These are phyloP conservation scores for Toxoplasma gondii DNA, from an alignment of 169 alveolate species.

Conservation along the genomic window DNA sequence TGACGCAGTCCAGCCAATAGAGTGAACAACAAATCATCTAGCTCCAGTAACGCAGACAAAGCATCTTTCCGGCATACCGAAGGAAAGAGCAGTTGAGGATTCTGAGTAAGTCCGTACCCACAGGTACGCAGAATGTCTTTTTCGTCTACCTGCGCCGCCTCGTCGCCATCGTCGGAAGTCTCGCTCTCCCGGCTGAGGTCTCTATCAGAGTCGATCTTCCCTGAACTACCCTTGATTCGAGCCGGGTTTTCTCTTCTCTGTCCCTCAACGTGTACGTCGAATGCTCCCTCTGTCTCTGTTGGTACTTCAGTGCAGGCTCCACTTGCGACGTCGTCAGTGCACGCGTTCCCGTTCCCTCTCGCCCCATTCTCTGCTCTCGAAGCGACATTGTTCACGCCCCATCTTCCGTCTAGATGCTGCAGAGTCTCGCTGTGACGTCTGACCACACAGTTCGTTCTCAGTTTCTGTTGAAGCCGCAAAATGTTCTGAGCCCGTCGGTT, in stretches of 20 bases:
- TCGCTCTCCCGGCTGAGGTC: neutral
- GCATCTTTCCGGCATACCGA: neutral
- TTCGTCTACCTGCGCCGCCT: neutral
- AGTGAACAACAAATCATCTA: conserved; percentile 35
- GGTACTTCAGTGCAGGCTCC: neutral
- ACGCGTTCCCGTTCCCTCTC: neutral
- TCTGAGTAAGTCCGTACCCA: neutral
- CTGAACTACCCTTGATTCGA: no score
- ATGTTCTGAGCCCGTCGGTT: conserved; percentile 16
- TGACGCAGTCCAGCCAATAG: conserved; percentile 29
- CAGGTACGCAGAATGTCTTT: neutral
- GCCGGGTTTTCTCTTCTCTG: no score
- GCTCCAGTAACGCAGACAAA: neutral
- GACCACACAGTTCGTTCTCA: no score
- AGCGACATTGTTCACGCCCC: no score
- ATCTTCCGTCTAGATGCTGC: no score
- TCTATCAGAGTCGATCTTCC: neutral
- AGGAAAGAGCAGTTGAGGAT: neutral
- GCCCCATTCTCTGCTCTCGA: neutral
- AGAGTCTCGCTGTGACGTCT: no score
- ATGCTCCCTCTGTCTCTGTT: no score
- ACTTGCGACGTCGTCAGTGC: neutral
- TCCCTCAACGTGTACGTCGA: no score
- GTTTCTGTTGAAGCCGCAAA: neutral
- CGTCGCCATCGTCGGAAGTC: neutral